A percentile compares a stretch with the other conserved stretches of the same genome.
phyloP scores from a whole-genome alignment of 768 basidiomycete genomes.

The Lactifluus volemus region DNA sequence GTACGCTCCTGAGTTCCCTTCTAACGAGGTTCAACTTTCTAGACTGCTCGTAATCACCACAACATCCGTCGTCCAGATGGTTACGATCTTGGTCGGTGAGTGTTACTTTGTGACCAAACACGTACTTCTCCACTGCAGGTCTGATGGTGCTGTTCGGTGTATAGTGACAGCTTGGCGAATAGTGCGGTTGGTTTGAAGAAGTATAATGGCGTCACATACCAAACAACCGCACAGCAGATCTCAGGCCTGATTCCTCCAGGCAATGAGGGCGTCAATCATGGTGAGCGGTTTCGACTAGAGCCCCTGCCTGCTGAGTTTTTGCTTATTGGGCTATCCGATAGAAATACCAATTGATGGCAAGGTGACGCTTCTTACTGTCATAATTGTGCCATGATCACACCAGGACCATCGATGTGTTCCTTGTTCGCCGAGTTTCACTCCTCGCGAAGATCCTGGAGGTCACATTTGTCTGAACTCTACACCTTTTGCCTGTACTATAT shows the following conservation, averaged over 20 bases:
- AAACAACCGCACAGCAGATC: slow-evolving; percentile 37
- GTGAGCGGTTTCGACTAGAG: slow-evolving; percentile 22
- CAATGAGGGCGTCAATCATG: slow-evolving; percentile 42
- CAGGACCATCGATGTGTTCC: no score
- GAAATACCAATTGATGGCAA: slow-evolving; percentile 16
- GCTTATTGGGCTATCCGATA: not conserved
- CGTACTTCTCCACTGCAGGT: not conserved
- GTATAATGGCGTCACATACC: slow-evolving; percentile 29
- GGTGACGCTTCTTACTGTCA: slow-evolving; percentile 15
- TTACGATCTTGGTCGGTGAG: slow-evolving; percentile 27
- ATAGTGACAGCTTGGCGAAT: slow-evolving; percentile 9
- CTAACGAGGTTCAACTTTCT: not conserved
- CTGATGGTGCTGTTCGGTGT: not conserved
- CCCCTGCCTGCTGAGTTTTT: not conserved
- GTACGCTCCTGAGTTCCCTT: not conserved
- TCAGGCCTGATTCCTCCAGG: slow-evolving; percentile 49
- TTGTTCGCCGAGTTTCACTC: no score
- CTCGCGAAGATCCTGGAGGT: no score
- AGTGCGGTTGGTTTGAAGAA: slow-evolving; percentile 3
- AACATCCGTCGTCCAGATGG: slow-evolving; percentile 23
- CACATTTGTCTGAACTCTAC: no score
- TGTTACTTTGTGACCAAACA: not conserved
- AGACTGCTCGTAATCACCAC: slow-evolving; percentile 15
- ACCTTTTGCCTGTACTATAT: no score
- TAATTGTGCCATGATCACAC: not conserved